These are phyloP conservation scores for Ramularia collo-cygni DNA, from an alignment of 2,329 filamentous ascomycete genomes.

Conservation along the genomic window DNA sequence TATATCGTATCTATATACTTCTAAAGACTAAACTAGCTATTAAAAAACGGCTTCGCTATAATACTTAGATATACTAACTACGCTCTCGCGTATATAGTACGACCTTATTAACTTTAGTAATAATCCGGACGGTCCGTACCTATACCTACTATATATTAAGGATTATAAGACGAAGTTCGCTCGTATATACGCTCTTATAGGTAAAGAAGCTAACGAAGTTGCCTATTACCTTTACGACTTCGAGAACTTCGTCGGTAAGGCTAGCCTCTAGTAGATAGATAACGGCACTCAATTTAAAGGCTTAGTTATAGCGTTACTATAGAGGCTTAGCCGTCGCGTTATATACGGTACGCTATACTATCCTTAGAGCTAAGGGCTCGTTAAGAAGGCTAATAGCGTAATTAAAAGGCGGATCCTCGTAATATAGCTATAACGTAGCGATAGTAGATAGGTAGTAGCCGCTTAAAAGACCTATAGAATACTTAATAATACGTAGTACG, in stretches of 20 bases:
- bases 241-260: neutral
- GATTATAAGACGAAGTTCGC: conserved; percentile 1
- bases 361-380: neutral
- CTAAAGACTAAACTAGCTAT: neutral
- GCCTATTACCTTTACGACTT: neutral
- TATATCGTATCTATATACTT: neutral
- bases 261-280: neutral
- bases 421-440: neutral
- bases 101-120: neutral
- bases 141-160: conserved; percentile 1
- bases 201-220: neutral
- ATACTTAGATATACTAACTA: neutral
- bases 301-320: neutral
- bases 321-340: neutral
- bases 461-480: neutral
- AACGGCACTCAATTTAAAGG: neutral
- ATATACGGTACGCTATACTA: neutral
- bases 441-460: neutral
- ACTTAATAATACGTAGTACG: neutral
- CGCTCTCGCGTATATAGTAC: neutral
- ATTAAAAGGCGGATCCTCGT: neutral
- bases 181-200: neutral
- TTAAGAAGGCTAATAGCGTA: neutral
- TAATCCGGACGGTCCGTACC: neutral
- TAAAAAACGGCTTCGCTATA: neutral